Evolutionary conservation across 2,329 filamentous ascomycete species (phyloP).

Genomic region (Fusarium caatingaense): DNA sequence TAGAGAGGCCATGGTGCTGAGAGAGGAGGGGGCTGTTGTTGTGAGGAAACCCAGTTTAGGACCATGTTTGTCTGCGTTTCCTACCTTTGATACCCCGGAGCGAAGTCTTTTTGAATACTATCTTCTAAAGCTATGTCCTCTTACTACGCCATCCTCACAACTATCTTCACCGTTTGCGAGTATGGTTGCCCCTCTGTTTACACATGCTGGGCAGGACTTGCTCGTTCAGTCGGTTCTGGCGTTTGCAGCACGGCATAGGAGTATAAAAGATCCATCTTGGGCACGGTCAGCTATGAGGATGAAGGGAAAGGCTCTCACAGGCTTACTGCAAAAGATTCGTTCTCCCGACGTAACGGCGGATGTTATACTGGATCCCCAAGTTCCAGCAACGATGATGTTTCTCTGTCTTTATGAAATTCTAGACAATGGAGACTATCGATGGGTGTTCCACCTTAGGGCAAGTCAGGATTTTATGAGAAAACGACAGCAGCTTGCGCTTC

Average conservation of each 20-base stretch:
- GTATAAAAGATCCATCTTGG: slow-evolving; percentile 34
- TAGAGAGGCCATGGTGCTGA: slow-evolving; percentile 20
- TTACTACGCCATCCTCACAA: slow-evolving; percentile 37
- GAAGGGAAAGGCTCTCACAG: slow-evolving; percentile 31
- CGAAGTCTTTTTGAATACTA: slow-evolving; percentile 40
- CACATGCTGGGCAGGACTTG: slow-evolving; percentile 31
- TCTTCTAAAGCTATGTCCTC: slow-evolving; percentile 34
- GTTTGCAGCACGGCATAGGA: slow-evolving; percentile 38
- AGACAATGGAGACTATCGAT: slow-evolving; percentile 47
- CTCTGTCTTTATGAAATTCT: slow-evolving; percentile 42
- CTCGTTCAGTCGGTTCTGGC: slow-evolving; percentile 37
- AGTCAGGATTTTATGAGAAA: slow-evolving; percentile 59
- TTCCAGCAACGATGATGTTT: slow-evolving; percentile 43
- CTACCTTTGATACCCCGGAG: slow-evolving; percentile 16
- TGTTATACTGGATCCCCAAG: slow-evolving; percentile 34
- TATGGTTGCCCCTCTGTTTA: slow-evolving; percentile 39
- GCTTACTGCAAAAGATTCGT: slow-evolving; percentile 11
- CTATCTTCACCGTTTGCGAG: slow-evolving; percentile 34
- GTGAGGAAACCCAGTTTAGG: background rate
- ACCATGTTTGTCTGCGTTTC: slow-evolving; percentile 25
- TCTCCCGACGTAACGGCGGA: slow-evolving; percentile 28
- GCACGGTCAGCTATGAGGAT: slow-evolving; percentile 30
- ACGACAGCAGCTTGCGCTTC: slow-evolving; percentile 45
- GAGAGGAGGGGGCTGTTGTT: slow-evolving; percentile 10
- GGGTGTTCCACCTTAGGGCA: slow-evolving; percentile 61